These are phyloP conservation scores for Forsythia suspensa DNA, from an alignment of 257 asterid genomes.

Conservation along the genomic window DNA sequence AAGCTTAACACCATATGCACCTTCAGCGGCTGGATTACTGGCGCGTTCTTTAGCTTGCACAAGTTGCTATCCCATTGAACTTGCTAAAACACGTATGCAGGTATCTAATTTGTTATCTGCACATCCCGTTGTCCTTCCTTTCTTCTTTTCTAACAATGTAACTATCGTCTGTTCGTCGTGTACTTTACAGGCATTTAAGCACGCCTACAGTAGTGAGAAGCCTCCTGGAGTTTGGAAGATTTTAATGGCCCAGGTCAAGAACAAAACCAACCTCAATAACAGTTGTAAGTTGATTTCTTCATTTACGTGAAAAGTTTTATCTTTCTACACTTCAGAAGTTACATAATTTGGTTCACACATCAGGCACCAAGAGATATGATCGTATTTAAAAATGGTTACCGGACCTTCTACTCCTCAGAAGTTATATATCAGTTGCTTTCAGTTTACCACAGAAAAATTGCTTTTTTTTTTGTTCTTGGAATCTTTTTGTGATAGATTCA, in stretches of 20 bases:
- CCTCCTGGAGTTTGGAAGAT: constrained; percentile 90
- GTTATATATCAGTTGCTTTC: too few species aligned
- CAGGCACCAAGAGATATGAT: too few species aligned
- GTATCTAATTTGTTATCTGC: constrained; percentile 30
- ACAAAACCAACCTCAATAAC: constrained; percentile 43
- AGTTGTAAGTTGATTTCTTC: constrained; percentile 52
- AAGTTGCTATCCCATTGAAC: constrained; percentile 95
- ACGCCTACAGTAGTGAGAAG: constrained; percentile 53
- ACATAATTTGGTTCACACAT: too few species aligned
- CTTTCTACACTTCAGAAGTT: too few species aligned
- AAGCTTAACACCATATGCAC: constrained; percentile 61
- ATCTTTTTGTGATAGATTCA: too few species aligned
- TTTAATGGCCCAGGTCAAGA: constrained; percentile 69
- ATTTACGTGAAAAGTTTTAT: too few species aligned
- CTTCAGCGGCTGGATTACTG: constrained; percentile 77
- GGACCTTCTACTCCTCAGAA: too few species aligned
- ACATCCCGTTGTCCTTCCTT: background rate
- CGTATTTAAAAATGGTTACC: too few species aligned
- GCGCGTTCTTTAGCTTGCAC: constrained; percentile 89
- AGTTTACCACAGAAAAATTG: too few species aligned
- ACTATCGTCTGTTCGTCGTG: background rate
- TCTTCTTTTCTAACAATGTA: background rate
- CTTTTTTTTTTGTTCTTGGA: too few species aligned
- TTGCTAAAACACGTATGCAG: constrained; percentile 98
- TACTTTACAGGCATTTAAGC: constrained; percentile 70